Conservation (phyloP, 352 stramenopile species). For the Phytophthora podocarpi region DNA sequence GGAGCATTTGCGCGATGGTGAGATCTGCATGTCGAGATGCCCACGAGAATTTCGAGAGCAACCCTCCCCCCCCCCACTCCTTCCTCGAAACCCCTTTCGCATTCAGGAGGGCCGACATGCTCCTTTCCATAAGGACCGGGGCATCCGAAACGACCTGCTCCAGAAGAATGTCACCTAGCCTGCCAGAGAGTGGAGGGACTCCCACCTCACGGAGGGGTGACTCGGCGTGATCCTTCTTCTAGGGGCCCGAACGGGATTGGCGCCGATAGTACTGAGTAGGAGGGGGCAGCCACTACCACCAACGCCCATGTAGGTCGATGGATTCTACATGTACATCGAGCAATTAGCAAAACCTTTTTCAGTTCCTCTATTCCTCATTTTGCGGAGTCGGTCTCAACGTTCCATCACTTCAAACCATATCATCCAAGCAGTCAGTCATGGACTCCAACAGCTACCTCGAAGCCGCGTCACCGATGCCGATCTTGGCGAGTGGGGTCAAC, state of each 20-base stretch:
- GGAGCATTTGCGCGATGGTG: slow-evolving; percentile 7
- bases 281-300: too few species aligned
- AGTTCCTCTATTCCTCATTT: slow-evolving; percentile 21
- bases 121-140: background rate
- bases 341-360: background rate
- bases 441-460: slow-evolving; percentile 12
- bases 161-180: slow-evolving; percentile 6
- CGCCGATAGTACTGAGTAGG: slow-evolving; percentile 6
- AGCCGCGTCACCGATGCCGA: slow-evolving; percentile 8
- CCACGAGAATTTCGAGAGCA: slow-evolving; percentile 9
- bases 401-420: background rate
- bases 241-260: background rate
- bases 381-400: slow-evolving; percentile 14
- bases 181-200: background rate
- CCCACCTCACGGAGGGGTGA: background rate
- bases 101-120: too few species aligned
- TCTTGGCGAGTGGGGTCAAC: slow-evolving; percentile 20
- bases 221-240: background rate
- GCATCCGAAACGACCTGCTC: background rate
- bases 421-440: background rate
- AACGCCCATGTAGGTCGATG: background rate
- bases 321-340: too few species aligned
- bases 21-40: background rate
- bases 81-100: background rate
- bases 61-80: background rate